Conservation (phyloP, 306 rosid species). For the Coriaria nepalensis region DNA sequence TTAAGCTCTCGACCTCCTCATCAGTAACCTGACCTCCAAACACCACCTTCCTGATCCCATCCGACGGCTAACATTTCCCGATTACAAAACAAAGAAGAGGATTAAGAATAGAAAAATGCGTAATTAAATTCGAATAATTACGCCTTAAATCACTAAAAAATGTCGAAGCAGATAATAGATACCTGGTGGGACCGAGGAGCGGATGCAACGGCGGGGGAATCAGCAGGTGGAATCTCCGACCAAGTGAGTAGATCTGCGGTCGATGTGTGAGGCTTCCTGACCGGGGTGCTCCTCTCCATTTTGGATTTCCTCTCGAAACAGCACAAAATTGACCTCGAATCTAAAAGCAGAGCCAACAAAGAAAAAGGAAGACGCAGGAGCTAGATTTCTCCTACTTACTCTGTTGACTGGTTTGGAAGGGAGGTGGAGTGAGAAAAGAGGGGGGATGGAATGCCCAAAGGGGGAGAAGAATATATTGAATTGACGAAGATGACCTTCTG, state of each 20-base stretch:
- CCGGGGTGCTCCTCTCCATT: conserved; percentile 87
- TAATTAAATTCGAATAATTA: neutral
- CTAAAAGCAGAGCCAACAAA: neutral
- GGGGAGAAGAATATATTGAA: neutral
- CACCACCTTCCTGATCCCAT: conserved; percentile 95
- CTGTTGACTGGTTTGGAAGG: neutral
- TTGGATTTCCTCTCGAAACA: conserved; percentile 1
- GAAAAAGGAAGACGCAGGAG: neutral
- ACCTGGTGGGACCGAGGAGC: conserved; percentile 78
- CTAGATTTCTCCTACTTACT: conserved; percentile 9
- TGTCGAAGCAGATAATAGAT: neutral
- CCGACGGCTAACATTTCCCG: conserved; percentile 59
- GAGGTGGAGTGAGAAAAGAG: neutral
- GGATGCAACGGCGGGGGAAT: conserved; percentile 46
- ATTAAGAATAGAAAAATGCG: neutral
- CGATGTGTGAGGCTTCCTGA: conserved; percentile 84
- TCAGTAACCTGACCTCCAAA: conserved; percentile 99
- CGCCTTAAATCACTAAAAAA: neutral
- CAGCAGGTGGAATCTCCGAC: conserved; percentile 59
- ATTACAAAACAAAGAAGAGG: neutral
- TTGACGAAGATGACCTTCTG: conserved; percentile 7
- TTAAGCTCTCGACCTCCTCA: conserved; percentile 76
- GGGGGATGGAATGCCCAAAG: neutral
- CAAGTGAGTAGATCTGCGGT: conserved; percentile 99
- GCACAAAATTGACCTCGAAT: neutral